Evolutionary conservation across 352 stramenopile species (phyloP), one percentile per base, ranked within the genome.

Genomic region (Globisporangium cylindrosporum): DNA sequence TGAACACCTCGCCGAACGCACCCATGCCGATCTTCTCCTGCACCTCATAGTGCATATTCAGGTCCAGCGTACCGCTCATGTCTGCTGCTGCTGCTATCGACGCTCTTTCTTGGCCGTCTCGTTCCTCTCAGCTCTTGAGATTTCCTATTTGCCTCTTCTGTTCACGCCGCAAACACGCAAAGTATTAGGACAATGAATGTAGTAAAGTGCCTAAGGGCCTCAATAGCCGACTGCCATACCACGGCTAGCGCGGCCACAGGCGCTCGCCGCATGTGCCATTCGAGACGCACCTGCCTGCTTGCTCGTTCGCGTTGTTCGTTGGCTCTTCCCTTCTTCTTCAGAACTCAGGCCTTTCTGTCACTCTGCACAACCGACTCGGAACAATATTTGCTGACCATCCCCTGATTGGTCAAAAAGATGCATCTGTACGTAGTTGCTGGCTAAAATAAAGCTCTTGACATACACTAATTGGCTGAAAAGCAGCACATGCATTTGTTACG

Each of bases 1-100:
- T 92, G 72, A 79, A 94, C 9, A 95, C 88, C 64, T 95, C 83
- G 10, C 88, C 88, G 56, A 93, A 95, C 32, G 88, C 88, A 22
- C 88, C 88, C 38, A 84, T 83, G 53, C 88, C 88, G 51, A 95
- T 91, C 63, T 90, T 89, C 64, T 92, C 87, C 53, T 91, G 62
- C 59, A 95, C 72, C 70, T 94, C 84, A 62, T 89, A 95, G 73
- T 92, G 82, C 67, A 78, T 41, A 10, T 71, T 84, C 49, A 80
- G 70, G 57, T 88, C 75, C 43, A 90, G 63, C 32, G 56, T 83
- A 55, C 75, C 77, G 59, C 77, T 88, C 77, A 90, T 90, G 20
- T 29, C 54, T 65, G 4, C 29, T 38, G 29, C 1, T 32, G 36
- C 18, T 61, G 46, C 24, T 54, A 25, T 27, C 7, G 3, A 15